Percentiles rank a stretch among this genome's conserved stretches.
phyloP scores from a whole-genome alignment of 495 filamentous ascomycete genomes.

The Penicillium samsonianum region DNA sequence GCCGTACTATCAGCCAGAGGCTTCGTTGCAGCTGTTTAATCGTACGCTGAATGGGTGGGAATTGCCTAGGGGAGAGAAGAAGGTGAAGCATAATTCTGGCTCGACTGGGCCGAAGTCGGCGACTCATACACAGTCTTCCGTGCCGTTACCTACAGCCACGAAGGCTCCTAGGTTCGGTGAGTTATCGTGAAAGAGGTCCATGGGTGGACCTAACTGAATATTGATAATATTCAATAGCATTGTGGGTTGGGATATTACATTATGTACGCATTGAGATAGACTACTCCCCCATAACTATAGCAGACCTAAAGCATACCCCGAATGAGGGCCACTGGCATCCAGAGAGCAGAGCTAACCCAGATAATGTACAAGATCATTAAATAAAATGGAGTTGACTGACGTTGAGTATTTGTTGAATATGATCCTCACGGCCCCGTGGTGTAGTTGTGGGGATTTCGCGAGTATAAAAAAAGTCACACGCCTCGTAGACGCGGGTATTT shows the following conservation, averaged over 20 bases:
- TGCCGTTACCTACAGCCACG: constrained; percentile 41
- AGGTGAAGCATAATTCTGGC: constrained; percentile 45
- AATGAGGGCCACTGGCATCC: background rate
- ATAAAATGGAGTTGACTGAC: background rate
- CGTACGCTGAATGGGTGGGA: constrained; percentile 55
- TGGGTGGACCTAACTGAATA: background rate
- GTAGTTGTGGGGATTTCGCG: background rate
- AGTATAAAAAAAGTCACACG: constrained; percentile 13
- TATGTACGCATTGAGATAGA: background rate
- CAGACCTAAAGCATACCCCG: background rate
- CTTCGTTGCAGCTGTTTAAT: constrained; percentile 52
- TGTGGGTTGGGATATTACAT: background rate
- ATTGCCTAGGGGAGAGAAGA: constrained; percentile 51
- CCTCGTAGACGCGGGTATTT: constrained; percentile 26
- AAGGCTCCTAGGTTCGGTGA: background rate
- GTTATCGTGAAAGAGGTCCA: background rate
- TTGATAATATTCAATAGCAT: background rate
- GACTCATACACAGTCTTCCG: constrained; percentile 59
- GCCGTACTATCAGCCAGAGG: constrained; percentile 57
- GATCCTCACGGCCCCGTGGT: background rate
- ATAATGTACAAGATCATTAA: constrained; percentile 10
- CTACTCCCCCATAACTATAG: background rate
- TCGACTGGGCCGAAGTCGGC: constrained; percentile 50
- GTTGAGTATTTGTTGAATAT: constrained; percentile 1
- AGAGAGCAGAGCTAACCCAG: background rate